These are phyloP conservation scores for Viridothelium virens DNA, from an alignment of 495 filamentous ascomycete genomes.

Conservation along the genomic window DNA sequence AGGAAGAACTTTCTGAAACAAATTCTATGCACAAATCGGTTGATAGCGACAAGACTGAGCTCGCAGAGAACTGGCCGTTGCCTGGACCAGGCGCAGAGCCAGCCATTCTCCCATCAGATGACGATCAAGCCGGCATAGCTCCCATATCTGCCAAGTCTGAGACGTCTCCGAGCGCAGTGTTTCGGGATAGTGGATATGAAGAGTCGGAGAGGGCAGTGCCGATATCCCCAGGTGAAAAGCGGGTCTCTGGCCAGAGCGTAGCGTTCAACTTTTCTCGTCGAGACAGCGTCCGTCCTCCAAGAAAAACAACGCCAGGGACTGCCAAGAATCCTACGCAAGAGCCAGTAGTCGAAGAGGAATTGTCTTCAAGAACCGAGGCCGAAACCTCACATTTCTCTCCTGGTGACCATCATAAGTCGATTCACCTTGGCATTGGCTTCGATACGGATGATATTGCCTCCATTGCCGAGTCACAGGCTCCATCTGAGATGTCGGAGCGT, in stretches of 20 bases:
- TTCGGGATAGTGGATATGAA: not conserved
- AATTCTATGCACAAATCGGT: not conserved
- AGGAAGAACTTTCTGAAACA: not conserved
- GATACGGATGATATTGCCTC: not conserved
- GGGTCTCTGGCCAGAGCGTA: not conserved
- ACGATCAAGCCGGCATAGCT: not conserved
- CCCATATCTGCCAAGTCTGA: not conserved
- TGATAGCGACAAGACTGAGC: not conserved
- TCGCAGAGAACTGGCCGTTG: slow-evolving; percentile 1
- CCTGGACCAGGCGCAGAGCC: not conserved
- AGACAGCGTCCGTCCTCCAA: not conserved
- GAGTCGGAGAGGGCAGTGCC: not conserved
- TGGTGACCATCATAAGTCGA: not conserved
- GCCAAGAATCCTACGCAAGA: not conserved
- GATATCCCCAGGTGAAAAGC: not conserved
- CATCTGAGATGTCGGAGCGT: slow-evolving; percentile 29
- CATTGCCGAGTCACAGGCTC: slow-evolving; percentile 16
- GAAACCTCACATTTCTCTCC: not conserved
- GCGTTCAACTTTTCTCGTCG: slow-evolving; percentile 4
- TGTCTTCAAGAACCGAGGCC: not conserved
- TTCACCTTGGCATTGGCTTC: slow-evolving; percentile 6
- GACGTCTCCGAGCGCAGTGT: not conserved
- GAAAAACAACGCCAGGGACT: not conserved
- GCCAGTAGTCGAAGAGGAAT: not conserved
- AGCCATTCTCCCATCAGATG: not conserved